Evolutionary conservation across 257 asterid species (phyloP), one percentile per base, ranked within the genome.

Genomic region (Fraxinus americana): DNA sequence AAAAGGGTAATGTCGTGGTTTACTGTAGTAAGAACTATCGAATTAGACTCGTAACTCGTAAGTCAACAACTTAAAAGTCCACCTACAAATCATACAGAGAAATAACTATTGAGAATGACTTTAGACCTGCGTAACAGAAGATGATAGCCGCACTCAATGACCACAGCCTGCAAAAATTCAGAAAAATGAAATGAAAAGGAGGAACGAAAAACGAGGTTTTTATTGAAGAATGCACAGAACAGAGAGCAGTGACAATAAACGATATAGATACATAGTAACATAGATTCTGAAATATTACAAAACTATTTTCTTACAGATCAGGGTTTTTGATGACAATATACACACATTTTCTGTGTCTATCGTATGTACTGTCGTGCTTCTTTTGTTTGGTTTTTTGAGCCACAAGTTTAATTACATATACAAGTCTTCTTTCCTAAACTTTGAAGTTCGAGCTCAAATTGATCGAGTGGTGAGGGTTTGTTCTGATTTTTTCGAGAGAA

Each of bases 201-300:
- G 91, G 92, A 88, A 88, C 97, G 93, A 87, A 86, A 86, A 79
- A 68, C 97, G 90, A 91, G 93, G 92, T 77, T 75, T 84, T 89
- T 72, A 78, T 76, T 80, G 88, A 88, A 79, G 88, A 72, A 78
- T 75, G 80, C 75, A 65, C 86, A 82, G 85, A 75, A 59, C 85
- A 68, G 80, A 75, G 72, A 23, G 45, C 79, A 75, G 75, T 19
- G 73, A 82, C 78, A 54, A 73, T 71, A 75, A 78, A 80, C 86
- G 81, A 82, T 82, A 65, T 71, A 69, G 13, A 11, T 41, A 41
- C 85, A 66, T n/a, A n/a, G n/a, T n/a, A n/a, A n/a, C n/a, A n/a
- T 78, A 86, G 86, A 84, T 86, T 79, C 87, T 82, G 16, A 74
- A 14, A 73, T 35, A 35, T 30, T 30, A 48, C 29, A 65, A 72